Conservation (phyloP, 2,329 filamentous ascomycete species). For the Ascochyta koolunga region DNA sequence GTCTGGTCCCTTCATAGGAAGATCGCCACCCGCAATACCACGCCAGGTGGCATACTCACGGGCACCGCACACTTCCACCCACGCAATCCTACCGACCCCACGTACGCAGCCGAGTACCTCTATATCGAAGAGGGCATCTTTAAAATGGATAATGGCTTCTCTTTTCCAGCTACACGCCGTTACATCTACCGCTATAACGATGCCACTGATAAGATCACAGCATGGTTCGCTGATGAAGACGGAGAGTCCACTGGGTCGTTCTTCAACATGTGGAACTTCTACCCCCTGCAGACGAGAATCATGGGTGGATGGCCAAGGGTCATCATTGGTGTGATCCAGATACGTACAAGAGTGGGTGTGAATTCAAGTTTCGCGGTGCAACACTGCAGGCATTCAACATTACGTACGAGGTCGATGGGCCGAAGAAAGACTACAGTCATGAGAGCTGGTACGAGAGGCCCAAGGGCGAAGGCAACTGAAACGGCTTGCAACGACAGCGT, state of each 20-base stretch:
- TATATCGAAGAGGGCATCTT: conserved; percentile 72
- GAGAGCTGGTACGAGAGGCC: conserved; percentile 47
- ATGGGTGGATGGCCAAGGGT: conserved; percentile 68
- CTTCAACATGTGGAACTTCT: conserved; percentile 75
- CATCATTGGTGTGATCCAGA: conserved; percentile 75
- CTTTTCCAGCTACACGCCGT: conserved; percentile 66
- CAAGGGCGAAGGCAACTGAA: background rate
- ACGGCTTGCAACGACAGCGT: background rate
- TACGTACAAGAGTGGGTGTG: conserved; percentile 72
- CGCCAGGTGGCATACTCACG: conserved; percentile 68
- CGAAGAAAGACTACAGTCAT: conserved; percentile 72
- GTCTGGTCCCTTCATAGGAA: conserved; percentile 68
- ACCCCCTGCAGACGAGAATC: conserved; percentile 40
- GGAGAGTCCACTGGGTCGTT: conserved; percentile 75
- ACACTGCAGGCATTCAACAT: conserved; percentile 48
- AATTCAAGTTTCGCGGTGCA: conserved; percentile 60
- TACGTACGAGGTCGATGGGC: conserved; percentile 71
- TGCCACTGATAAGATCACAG: conserved; percentile 64
- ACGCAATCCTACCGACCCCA: conserved; percentile 59
- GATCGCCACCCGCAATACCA: conserved; percentile 60
- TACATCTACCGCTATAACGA: conserved; percentile 77
- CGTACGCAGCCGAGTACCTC: conserved; percentile 63
- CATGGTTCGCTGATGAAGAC: conserved; percentile 77
- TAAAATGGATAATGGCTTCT: conserved; percentile 60
- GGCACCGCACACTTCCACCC: conserved; percentile 71